Evolutionary conservation across 2,329 filamentous ascomycete genomes (phyloP).

Genomic region (Fusarium piperis): DNA sequence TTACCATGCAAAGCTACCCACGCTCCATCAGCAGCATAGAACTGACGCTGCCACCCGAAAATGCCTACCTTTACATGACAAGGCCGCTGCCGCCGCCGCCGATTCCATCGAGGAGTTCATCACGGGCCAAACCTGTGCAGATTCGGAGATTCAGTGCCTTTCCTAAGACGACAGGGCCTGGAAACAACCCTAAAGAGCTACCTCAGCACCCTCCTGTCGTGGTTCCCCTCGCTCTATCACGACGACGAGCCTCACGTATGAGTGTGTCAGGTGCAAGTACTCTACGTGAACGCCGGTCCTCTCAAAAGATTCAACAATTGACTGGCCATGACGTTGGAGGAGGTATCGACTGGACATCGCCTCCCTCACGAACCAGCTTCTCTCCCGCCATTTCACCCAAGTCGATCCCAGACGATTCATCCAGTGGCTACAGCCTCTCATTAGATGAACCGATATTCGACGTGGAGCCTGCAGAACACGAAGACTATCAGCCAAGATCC

Average conservation of each 20-base stretch:
- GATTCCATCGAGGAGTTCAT: constrained; percentile 11
- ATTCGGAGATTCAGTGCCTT: constrained; percentile 29
- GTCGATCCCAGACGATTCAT: constrained; percentile 35
- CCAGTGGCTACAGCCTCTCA: constrained; percentile 36
- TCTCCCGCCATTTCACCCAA: constrained; percentile 33
- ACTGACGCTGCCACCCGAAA: constrained; percentile 34
- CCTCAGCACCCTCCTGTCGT: constrained; percentile 24
- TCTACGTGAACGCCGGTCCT: constrained; percentile 42
- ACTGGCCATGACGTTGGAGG: constrained; percentile 52
- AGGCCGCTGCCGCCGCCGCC: constrained; percentile 38
- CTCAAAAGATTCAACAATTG: constrained; percentile 54
- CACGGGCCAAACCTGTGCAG: constrained; percentile 4
- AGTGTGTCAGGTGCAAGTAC: constrained; percentile 29
- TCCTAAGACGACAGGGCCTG: constrained; percentile 25
- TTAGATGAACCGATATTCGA: constrained; percentile 36
- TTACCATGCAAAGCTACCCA: constrained; percentile 27
- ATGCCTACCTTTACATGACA: constrained; percentile 34
- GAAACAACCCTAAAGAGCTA: constrained; percentile 31
- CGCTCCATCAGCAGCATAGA: constrained; percentile 30
- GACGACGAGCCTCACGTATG: constrained; percentile 28
- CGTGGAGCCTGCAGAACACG: constrained; percentile 24
- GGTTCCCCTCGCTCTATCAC: constrained; percentile 22
- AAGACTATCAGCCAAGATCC: constrained; percentile 26
- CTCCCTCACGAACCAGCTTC: constrained; percentile 10
- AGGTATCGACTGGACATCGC: constrained; percentile 26